Evolutionary conservation across 2,329 filamentous ascomycete genomes (phyloP), one percentile per base, ranked within the genome.

Genomic region (Alternaria triticimaculans): DNA sequence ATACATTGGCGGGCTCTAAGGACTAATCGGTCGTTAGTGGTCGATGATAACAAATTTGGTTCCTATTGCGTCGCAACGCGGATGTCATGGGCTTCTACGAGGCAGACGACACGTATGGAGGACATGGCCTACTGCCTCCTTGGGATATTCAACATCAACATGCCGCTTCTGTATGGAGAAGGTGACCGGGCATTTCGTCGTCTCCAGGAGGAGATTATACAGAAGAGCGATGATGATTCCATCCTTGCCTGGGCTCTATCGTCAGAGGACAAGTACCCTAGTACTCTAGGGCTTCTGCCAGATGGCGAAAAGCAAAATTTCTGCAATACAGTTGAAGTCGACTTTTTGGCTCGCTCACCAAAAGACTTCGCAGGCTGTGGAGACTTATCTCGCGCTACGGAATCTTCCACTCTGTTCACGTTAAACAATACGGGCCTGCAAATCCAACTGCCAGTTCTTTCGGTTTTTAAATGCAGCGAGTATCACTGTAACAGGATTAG

Each of bases 81-180:
- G 25, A 65, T 72, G 59, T 64, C 54, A 2, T 74, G 66, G 70
- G 67, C 64, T 2, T 54, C 65, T 11, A 25, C 3, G 8, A 33
- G 71, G 28, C 9, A 60, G 7, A 69, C 69, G 0, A 72, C 70
- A 9, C 55, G 69, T 15, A 15, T 37, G 2, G 77, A 79, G 63
- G 77, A 79, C 57, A 53, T 49, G 8, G 72, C 75, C 2, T 80
- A 80, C 50, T 77, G 62, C 21, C 66, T 80, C 3, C 58, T 80
- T 3, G 77, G 77, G 1, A 63, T 78, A 2, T 76, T 78, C 55
- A 62, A 63, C 37, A 65, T 78, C 7, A 70, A 71, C 25, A 76
- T 80, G 69, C 68, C 74, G 4, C 57, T 76, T 10, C 54, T 76
- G 1, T 79, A 80, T 58, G 77, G 77, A 7, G 77, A 77, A 66